Base-by-base conservation (phyloP, 2,329 filamentous ascomycete genomes). In the Calonectria hawksworthii region DNA sequence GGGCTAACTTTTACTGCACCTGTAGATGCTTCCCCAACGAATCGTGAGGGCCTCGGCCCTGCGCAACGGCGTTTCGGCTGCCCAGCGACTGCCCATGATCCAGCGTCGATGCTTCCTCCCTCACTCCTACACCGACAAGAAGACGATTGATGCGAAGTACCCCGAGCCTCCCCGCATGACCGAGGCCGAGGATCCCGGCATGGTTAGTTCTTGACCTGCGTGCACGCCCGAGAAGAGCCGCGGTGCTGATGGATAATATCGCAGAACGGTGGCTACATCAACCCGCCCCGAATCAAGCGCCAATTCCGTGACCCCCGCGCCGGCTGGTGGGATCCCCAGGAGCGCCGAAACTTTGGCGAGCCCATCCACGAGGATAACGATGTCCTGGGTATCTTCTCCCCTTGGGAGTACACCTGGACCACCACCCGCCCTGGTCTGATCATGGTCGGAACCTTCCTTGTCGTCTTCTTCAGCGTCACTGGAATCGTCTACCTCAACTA, bases 241-340 rank as follows among this genome's bases (percentile, higher is more conserved):
- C 64, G 70, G 50, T 72, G 75, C 79, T 83, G 75, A 83, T 79
- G 77, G 65, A 81, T 74, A 78, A 78, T 76, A 70, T 78, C 76
- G 74, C 84, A 96, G 94, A 98, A 96, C 86, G 95, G 95, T 83
- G 94, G 94, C 85, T 97, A 95, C 86, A 90, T 94, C 83, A 95
- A 96, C 87, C 94, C 95, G 73, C 92, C 93, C 18, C 87, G 90
- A 70, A 88, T 96, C 86, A 98, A 98, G 90, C 94, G 96, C 80
- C 93, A 96, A 86, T 94, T 95, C 88, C 95, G 97, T 84, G 97
- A 99, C 86, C 97, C 98, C 44, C 92, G 99, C 85, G 96, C 87
- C 83, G 93, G 95, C 84, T 99, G 96, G 95, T 99, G 96, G 95
- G 96, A 99, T 87, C 94, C 96, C 86, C 97, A 99, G 88, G 97